Conservation (phyloP, 495 filamentous ascomycete species). For the Annulohypoxylon stygium region DNA sequence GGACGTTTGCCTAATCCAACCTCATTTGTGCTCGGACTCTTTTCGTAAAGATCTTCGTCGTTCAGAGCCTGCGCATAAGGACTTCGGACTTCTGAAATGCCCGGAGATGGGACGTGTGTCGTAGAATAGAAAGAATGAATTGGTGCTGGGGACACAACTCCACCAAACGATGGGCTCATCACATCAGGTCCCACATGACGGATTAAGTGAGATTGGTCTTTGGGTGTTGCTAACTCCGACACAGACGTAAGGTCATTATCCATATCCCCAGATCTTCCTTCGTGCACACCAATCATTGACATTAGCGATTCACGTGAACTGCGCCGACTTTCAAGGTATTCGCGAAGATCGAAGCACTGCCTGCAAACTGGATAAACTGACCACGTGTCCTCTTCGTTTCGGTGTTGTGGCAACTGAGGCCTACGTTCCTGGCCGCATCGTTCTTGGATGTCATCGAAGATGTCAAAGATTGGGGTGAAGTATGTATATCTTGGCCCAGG, state of each 20-base stretch:
- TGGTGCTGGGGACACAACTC: conserved; percentile 45
- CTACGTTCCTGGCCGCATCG: conserved; percentile 44
- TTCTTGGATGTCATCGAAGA: conserved; percentile 52
- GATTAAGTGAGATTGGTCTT: conserved; percentile 44
- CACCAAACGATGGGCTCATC: conserved; percentile 36
- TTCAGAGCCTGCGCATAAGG: conserved; percentile 46
- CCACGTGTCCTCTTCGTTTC: conserved; percentile 47
- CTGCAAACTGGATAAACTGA: conserved; percentile 49
- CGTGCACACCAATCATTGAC: conserved; percentile 49
- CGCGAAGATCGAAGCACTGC: conserved; percentile 47
- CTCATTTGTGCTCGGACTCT: conserved; percentile 23
- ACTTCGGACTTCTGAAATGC: conserved; percentile 42
- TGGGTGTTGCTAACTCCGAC: conserved; percentile 51
- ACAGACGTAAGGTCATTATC: conserved; percentile 51
- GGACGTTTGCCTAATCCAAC: conserved; percentile 41
- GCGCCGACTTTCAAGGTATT: conserved; percentile 49
- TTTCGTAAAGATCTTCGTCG: conserved; percentile 50
- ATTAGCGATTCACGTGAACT: conserved; percentile 49
- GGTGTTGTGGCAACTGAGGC: conserved; percentile 48
- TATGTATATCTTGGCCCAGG: conserved; percentile 47
- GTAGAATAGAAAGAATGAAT: conserved; percentile 37
- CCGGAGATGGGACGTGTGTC: conserved; percentile 38
- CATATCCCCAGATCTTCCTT: conserved; percentile 39
- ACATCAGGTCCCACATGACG: conserved; percentile 45
- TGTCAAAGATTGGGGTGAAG: conserved; percentile 54